Conservation (phyloP, 257 asterid species). For the Plectranthus barbatus region DNA sequence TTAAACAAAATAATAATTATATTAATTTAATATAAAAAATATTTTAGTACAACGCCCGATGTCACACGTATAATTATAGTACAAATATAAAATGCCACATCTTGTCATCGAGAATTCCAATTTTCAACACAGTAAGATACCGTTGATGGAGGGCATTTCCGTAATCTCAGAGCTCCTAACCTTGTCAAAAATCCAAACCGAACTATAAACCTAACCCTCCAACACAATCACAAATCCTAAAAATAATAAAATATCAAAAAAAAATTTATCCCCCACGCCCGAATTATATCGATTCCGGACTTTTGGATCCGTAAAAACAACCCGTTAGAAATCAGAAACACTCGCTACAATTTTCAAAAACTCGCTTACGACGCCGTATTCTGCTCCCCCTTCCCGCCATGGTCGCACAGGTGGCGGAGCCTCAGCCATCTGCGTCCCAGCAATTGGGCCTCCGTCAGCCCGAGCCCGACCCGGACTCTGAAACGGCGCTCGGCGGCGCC, state of each 20-base stretch:
- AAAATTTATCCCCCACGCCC: no score
- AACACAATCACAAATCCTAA: neutral
- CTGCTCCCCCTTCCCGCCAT: conserved; percentile 50
- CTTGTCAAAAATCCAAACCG: neutral
- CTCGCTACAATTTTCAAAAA: conserved; percentile 2
- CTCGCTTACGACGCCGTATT: conserved; percentile 33
- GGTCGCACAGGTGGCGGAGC: conserved; percentile 59
- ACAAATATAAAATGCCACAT: no score
- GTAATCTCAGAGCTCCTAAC: neutral
- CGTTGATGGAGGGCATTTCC: neutral
- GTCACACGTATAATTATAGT: no score
- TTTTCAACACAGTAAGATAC: no score
- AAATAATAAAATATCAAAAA: neutral
- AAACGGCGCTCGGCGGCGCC: conserved; percentile 41
- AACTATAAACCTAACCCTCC: neutral
- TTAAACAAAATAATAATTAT: no score
- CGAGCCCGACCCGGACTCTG: conserved; percentile 20
- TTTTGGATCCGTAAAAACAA: conserved; percentile 25
- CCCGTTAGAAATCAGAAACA: neutral
- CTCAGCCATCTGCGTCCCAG: conserved; percentile 30
- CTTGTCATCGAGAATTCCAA: no score
- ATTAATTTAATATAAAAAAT: no score
- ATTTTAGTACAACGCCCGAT: no score
- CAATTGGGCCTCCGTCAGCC: conserved; percentile 17
- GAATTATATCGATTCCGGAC: conserved; percentile 7